These are phyloP conservation scores for Colletotrichum somersetense DNA, from an alignment of 2,329 filamentous ascomycete genomes.

Conservation along the genomic window DNA sequence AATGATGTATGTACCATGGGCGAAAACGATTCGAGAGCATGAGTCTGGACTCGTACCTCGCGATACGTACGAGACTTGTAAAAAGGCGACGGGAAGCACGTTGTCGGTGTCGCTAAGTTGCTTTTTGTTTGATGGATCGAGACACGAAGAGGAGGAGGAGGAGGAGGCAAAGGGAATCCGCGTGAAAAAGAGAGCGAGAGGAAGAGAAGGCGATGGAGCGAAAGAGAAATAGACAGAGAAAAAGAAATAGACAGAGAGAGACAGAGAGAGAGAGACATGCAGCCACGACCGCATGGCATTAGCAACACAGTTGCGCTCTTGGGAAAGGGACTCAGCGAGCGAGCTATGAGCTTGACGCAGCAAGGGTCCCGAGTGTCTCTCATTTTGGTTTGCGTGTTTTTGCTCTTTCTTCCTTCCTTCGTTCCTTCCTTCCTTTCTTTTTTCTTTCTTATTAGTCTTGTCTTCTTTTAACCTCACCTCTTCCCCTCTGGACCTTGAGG, in stretches of 20 bases:
- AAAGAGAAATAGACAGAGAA: not conserved
- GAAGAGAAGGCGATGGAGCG: not conserved
- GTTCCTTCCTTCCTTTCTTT: not conserved
- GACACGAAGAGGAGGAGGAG: not conserved
- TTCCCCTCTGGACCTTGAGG: no score
- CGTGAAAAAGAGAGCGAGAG: not conserved
- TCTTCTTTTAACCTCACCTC: no score
- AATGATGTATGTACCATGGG: slow-evolving; percentile 11
- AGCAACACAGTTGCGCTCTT: slow-evolving; percentile 6
- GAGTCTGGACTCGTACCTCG: not conserved
- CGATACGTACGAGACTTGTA: not conserved
- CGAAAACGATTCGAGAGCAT: slow-evolving; percentile 10
- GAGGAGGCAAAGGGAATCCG: no score
- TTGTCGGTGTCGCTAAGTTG: not conserved
- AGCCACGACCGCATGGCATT: slow-evolving; percentile 21
- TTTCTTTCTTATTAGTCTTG: no score
- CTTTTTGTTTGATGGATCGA: not conserved
- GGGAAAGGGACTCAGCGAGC: no score
- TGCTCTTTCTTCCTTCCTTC: not conserved
- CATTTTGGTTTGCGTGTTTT: not conserved
- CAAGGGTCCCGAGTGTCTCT: slow-evolving; percentile 32
- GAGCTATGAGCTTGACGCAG: slow-evolving; percentile 21
- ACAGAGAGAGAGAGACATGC: slow-evolving; percentile 2
- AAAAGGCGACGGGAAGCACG: not conserved
- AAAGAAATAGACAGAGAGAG: not conserved